Evolutionary conservation across 106 monocot genomes (phyloP).

Genomic region (Dendrobium catenatum): DNA sequence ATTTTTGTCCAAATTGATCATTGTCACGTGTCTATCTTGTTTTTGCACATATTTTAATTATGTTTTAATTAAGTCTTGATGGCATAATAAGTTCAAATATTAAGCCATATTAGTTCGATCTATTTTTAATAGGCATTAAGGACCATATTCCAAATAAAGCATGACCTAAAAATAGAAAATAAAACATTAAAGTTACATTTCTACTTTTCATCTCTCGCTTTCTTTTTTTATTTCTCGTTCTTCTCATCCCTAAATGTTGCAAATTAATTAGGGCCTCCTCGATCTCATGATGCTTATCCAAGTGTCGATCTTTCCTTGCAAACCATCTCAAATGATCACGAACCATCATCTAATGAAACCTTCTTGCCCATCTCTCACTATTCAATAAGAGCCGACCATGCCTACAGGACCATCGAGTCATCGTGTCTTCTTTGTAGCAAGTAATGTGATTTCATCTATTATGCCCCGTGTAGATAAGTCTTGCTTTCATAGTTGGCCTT

Average conservation of each 20-base stretch:
- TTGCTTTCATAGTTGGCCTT: too few relatives aligned
- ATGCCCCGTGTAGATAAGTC: too few relatives aligned
- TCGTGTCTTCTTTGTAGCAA: too few relatives aligned
- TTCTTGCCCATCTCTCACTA: too few relatives aligned
- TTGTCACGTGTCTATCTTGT: background rate
- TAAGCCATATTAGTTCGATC: background rate
- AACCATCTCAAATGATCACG: background rate
- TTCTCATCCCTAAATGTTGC: background rate
- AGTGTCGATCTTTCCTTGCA: background rate
- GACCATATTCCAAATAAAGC: background rate
- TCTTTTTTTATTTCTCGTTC: background rate
- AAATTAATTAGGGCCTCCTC: background rate
- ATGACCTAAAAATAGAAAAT: background rate
- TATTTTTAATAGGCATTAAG: too few relatives aligned
- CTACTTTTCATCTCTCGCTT: background rate
- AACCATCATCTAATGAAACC: too few relatives aligned
- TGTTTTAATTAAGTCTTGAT: background rate
- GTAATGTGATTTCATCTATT: too few relatives aligned
- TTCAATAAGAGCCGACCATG: too few relatives aligned
- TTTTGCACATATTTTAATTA: background rate
- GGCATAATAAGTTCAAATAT: background rate
- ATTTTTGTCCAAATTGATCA: background rate
- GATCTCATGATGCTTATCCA: background rate
- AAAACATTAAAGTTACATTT: background rate
- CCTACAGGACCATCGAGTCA: too few relatives aligned